A percentile compares a stretch with the other conserved stretches of the same genome.
phyloP scores from a whole-genome alignment of 1,284 basidiomycete species.

The Fistulinella cinereoalba region DNA sequence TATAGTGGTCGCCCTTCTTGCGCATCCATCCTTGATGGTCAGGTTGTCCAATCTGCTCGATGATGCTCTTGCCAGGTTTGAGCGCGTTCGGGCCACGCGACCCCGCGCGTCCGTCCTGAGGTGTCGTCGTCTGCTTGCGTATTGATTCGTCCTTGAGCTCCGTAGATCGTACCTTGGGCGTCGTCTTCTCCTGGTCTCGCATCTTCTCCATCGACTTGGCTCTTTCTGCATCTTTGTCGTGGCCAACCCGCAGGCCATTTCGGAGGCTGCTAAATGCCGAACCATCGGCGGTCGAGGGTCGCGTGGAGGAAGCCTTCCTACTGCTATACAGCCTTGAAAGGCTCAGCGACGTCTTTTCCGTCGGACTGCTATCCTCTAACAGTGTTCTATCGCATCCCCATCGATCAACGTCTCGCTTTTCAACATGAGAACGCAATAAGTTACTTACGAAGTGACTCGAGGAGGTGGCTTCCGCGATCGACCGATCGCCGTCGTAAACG shows the following conservation, averaged over 20 bases:
- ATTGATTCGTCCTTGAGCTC: conserved; percentile 33
- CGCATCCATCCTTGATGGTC: conserved; percentile 93
- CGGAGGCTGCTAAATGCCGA: conserved; percentile 9
- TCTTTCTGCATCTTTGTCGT: conserved; percentile 24
- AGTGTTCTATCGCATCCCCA: conserved; percentile 20
- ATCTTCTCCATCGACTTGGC: conserved; percentile 23
- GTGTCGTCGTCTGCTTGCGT: conserved; percentile 53
- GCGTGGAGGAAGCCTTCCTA: conserved; percentile 39
- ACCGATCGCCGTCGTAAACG: conserved; percentile 54
- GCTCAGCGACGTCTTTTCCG: conserved; percentile 41
- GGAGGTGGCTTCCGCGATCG: conserved; percentile 81
- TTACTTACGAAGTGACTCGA: conserved; percentile 54
- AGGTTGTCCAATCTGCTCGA: conserved; percentile 85
- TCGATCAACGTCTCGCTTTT: conserved; percentile 1
- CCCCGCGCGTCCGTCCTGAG: conserved; percentile 19
- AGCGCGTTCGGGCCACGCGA: conserved; percentile 37
- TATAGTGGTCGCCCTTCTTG: conserved; percentile 94
- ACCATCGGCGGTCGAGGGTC: conserved; percentile 40
- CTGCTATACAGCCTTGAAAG: conserved; percentile 49
- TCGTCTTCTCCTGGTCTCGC: conserved; percentile 20
- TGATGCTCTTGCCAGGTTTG: conserved; percentile 66
- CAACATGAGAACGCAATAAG: conserved; percentile 3
- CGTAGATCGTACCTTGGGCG: conserved; percentile 14
- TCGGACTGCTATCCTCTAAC: conserved; percentile 23
- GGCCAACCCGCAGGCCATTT: conserved; percentile 8